Base-by-base conservation (phyloP, 805 yeast species). In the Wickerhamomyces tratensis region DNA sequence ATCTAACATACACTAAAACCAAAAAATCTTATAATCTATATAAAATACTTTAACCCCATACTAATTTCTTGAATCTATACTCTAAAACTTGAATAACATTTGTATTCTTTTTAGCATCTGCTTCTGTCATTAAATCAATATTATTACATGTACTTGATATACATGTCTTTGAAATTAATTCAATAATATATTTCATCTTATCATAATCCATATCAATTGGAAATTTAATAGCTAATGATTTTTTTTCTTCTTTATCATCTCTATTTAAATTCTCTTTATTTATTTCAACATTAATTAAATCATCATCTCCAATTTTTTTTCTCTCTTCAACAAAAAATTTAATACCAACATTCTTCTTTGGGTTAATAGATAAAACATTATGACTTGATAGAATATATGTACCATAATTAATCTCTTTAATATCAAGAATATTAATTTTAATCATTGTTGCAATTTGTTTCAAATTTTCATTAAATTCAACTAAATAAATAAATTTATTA, bases 31-130 rank as follows among this genome's bases (percentile, higher is more conserved):
- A 20, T 20, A 20, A 20, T 20, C 20, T 20, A 20, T 20, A 20
- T n/a, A n/a, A n/a, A 7, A 27, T 27, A 10, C 10, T 2, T 43
- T 39, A 63, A 2, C 61, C 68, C 72, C 72, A 68, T 0, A 68
- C 57, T 40, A 66, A 50, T 46, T 56, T 58, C 46, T 67, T 68
- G 41, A 67, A 46, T 37, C 55, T 57, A 42, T 66, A 56, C 43
- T 63, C 69, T 15, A 67, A 41, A 9, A 58, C 45, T 25, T 58
- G 61, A 53, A 67, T 59, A 5, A 64, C 42, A 8, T 67, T 54
- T 1, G 65, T 58, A 31, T 54, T 51, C 15, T 51, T 50, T 13
- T 54, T 52, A 7, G 72, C 72, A 29, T 66, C 66, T n/a, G 56
- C 55, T 25, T 57, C 46, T 0, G 63, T 52, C 8, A 65, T 58